Percentiles rank a stretch among this genome's conserved stretches.
phyloP scores from a whole-genome alignment of 768 basidiomycete species.

The Rhizopogon sp. region DNA sequence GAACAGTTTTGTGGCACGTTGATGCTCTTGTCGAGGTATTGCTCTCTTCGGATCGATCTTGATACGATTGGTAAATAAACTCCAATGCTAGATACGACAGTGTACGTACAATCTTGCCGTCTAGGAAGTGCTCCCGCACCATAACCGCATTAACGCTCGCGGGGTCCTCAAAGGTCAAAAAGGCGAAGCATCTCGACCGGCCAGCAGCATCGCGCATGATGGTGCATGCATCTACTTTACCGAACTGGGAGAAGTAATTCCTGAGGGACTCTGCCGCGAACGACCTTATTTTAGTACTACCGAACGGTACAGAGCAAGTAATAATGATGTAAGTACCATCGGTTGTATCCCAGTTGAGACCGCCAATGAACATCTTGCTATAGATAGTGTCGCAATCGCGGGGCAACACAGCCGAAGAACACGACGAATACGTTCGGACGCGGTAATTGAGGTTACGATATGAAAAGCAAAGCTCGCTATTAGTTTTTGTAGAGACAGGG shows the following conservation, averaged over 20 bases:
- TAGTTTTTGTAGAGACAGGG: slow-evolving; percentile 76
- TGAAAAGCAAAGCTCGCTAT: slow-evolving; percentile 60
- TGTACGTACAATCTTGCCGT: slow-evolving; percentile 89
- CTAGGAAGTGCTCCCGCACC: slow-evolving; percentile 90
- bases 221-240: slow-evolving; percentile 94
- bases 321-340: slow-evolving; percentile 71
- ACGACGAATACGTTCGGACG: slow-evolving; percentile 22
- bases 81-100: slow-evolving; percentile 17
- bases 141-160: slow-evolving; percentile 94
- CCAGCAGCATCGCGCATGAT: slow-evolving; percentile 98
- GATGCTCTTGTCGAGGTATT: slow-evolving; percentile 93
- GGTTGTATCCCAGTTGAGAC: slow-evolving; percentile 99
- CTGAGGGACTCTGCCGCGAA: slow-evolving; percentile 59
- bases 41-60: slow-evolving; percentile 99
- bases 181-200: slow-evolving; percentile 95
- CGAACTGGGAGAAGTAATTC: slow-evolving; percentile 93
- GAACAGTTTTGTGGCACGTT: slow-evolving; percentile 90
- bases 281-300: slow-evolving; percentile 39
- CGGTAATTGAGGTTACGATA: slow-evolving; percentile 15
- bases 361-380: slow-evolving; percentile 99
- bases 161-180: slow-evolving; percentile 92
- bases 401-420: slow-evolving; percentile 13
- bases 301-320: slow-evolving; percentile 29
- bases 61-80: slow-evolving; percentile 7
- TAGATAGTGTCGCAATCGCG: slow-evolving; percentile 29